A percentile compares a stretch with the other conserved stretches of the same genome.
Evolutionary conservation across 441 rosid genomes (phyloP).

Genomic region (Corymbia citriodora): DNA sequence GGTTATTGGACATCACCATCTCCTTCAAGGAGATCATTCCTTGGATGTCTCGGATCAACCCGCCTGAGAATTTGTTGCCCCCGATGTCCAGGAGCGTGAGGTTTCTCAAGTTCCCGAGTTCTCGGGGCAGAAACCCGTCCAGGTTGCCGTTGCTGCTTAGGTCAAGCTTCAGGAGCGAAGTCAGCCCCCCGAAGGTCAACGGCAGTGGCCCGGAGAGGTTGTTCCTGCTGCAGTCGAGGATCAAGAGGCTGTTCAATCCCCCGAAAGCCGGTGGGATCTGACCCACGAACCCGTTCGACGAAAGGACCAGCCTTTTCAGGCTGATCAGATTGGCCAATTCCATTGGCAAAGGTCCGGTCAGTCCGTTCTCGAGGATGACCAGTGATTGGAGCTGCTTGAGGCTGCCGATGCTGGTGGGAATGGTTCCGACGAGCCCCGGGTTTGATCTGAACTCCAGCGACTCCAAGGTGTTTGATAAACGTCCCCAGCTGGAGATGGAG

Average conservation of each 20-base stretch:
- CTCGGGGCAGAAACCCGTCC: conserved; percentile 10
- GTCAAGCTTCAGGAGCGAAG: conserved; percentile 29
- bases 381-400: conserved; percentile 20
- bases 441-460: conserved; percentile 27
- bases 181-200: conserved; percentile 11
- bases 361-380: conserved; percentile 19
- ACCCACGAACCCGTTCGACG: conserved; percentile 12
- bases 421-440: conserved; percentile 14
- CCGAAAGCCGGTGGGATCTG: conserved; percentile 21
- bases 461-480: conserved; percentile 6
- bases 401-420: conserved; percentile 11
- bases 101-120: conserved; percentile 11
- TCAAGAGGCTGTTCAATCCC: conserved; percentile 16
- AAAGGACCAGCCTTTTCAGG: conserved; percentile 20
- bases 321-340: conserved; percentile 12
- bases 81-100: conserved; percentile 25
- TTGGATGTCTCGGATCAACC: conserved; percentile 2
- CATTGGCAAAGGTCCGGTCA: conserved; percentile 10
- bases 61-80: conserved; percentile 21
- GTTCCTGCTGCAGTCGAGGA: conserved; percentile 28
- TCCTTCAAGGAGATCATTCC: conserved; percentile 24
- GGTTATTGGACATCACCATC: conserved; percentile 19
- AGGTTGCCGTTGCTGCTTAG: conserved; percentile 18
- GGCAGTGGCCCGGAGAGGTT: conserved; percentile 21
- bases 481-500: conserved; percentile 18